Evolutionary conservation across 495 filamentous ascomycete species (phyloP), one percentile per base, ranked within the genome.

Genomic region (Tuber indicum): DNA sequence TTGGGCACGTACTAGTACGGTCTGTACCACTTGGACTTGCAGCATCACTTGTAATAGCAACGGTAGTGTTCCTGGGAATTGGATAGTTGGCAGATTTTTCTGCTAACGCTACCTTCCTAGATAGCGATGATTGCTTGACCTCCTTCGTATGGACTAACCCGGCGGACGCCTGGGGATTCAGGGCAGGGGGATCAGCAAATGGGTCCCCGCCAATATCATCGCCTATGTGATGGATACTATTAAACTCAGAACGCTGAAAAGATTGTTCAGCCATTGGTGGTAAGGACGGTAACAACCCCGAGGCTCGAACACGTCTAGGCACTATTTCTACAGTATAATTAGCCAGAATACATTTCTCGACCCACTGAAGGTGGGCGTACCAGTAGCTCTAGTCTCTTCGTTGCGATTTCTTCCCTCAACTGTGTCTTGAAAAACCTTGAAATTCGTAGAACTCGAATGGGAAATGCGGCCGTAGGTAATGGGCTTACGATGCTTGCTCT

Each of bases 391-490:
- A 36, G 39, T n/a, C 45, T 73, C 23, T 14, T 44, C 52, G 71
- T 71, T 32, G 43, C 46, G 43, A 49, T 10, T 26, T 16, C 71
- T 10, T 75, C 76, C 71, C 75, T 76, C 26, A 42, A 72, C 45
- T 32, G 26, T 49, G 73, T 80, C 74, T 36, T 80, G 77, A 41
- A 80, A 80, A n/a, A 80, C 78, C 43, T 70, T 80, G 71, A 80
- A 80, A 2, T 74, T 73, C 32, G 70, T 10, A 19, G 71, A 19
- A 23, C 72, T 80, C 5, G 78, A 52, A 39, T 72, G 78, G 43
- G 74, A 80, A 72, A 52, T 23, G 17, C 71, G 78, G 19, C 78
- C 78, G 73, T 80, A 80, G 66, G 78, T 80, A 66, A 74, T 47
- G 9, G 74, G 52, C 39, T 80, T 80, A 66, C 47, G 78, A n/a